Percentiles rank a stretch among this genome's conserved stretches.
Evolutionary conservation across 2,329 filamentous ascomycete species (phyloP).

Genomic region (Ascocoryne sarcoides): DNA sequence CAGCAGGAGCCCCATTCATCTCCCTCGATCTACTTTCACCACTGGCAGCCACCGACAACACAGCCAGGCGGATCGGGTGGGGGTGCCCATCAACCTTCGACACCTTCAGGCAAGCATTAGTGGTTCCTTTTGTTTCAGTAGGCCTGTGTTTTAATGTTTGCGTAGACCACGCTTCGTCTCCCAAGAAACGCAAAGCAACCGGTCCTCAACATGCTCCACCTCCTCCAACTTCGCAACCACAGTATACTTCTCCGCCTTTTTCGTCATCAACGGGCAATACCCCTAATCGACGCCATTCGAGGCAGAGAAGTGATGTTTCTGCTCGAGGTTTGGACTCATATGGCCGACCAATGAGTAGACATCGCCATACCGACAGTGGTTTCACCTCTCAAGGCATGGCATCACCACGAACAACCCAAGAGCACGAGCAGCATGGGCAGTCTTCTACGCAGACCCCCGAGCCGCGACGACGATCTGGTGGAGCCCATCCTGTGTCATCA

Average conservation of each 20-base stretch:
- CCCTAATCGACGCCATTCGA: constrained; percentile 43
- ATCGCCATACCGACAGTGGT: constrained; percentile 24
- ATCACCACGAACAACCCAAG: constrained; percentile 20
- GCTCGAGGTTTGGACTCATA: constrained; percentile 26
- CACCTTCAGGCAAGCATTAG: constrained; percentile 60
- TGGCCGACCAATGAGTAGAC: constrained; percentile 33
- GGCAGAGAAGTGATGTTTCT: constrained; percentile 55
- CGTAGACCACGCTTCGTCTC: constrained; percentile 61
- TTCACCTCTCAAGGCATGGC: constrained; percentile 17
- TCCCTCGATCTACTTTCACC: constrained; percentile 79
- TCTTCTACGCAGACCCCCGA: constrained; percentile 7
- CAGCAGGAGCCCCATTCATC: constrained; percentile 50
- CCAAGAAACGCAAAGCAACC: constrained; percentile 75
- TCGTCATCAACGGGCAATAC: constrained; percentile 45
- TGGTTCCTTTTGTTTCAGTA: constrained; percentile 34
- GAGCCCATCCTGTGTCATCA: constrained; percentile 25
- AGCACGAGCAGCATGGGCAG: constrained; percentile 7
- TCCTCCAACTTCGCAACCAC: constrained; percentile 37
- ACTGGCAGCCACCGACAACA: constrained; percentile 77
- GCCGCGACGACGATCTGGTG: constrained; percentile 20
- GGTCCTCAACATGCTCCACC: constrained; percentile 42
- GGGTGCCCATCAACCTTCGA: constrained; percentile 58
- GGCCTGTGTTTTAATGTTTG: constrained; percentile 22
- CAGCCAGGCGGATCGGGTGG: constrained; percentile 41
- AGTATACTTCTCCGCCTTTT: constrained; percentile 46